Evolutionary conservation across 768 basidiomycete genomes (phyloP).

Genomic region (Mrakia frigida): DNA sequence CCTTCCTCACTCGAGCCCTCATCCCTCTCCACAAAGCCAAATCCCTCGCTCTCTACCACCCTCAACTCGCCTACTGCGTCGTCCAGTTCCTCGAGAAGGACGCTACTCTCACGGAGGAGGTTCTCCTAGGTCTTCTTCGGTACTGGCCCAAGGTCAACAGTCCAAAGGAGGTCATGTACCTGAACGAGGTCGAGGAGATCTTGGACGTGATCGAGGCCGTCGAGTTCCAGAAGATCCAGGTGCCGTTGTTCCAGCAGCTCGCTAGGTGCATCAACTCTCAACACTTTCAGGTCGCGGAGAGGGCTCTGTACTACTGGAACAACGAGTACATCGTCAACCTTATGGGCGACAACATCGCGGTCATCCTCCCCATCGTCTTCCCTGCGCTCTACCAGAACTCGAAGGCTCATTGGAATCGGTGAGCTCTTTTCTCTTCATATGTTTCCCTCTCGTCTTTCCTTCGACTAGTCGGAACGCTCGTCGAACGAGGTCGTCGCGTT

Average conservation of each 20-base stretch:
- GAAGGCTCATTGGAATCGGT: conserved; percentile 98
- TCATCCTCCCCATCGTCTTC: conserved; percentile 92
- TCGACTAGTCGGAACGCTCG: conserved; percentile 1
- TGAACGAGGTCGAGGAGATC: conserved; percentile 98
- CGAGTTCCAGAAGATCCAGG: conserved; percentile 94
- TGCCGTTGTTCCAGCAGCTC: conserved; percentile 86
- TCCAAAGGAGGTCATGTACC: conserved; percentile 99
- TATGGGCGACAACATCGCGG: conserved; percentile 89
- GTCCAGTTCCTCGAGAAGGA: conserved; percentile 99
- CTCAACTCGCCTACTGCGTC: conserved; percentile 98
- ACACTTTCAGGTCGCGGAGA: conserved; percentile 98
- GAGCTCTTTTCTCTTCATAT: conserved; percentile 39
- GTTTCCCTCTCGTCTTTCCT: not conserved
- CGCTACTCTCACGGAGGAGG: conserved; percentile 82
- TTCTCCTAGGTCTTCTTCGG: conserved; percentile 89
- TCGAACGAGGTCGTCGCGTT: too few species aligned
- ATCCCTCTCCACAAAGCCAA: conserved; percentile 97
- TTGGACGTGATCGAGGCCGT: conserved; percentile 94
- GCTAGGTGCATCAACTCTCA: conserved; percentile 97
- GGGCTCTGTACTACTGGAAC: conserved; percentile 97
- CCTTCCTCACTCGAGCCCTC: conserved; percentile 85
- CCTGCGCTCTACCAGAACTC: conserved; percentile 93
- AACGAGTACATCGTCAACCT: conserved; percentile 99
- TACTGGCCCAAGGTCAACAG: conserved; percentile 99
- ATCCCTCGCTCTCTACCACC: conserved; percentile 94